Base-by-base conservation (phyloP, 1,284 basidiomycete species). In the Xerocomus minutiporus region DNA sequence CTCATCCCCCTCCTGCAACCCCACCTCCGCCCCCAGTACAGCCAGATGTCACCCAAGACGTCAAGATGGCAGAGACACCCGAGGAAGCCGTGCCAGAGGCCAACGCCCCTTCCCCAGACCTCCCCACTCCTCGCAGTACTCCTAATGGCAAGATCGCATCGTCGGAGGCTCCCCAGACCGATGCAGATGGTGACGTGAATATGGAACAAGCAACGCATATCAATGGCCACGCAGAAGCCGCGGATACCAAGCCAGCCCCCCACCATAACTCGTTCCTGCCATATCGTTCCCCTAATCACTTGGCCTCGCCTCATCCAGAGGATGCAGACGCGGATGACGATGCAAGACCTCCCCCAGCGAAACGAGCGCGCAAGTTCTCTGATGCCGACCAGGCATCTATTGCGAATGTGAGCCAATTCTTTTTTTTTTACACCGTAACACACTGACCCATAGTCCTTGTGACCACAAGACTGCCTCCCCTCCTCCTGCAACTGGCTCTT, bases 301-400 rank as follows among this genome's bases (percentile, higher is more conserved):
- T 48, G 11, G 45, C 26, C 39, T 68, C 57, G 2, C 57, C 69
- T 26, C 59, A 53, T 45, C 55, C 48, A 38, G 32, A 46, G 0
- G 61, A 64, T 36, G 55, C 57, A 49, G 76, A 79, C 57, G 75
- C 13, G 11, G 64, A 76, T 58, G 80, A 82, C 47, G 78, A 81
- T 59, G 75, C 78, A 58, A 74, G 78, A 58, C 85, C 82, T 15
- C 86, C 83, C 25, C 88, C 88, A 43, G 83, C 86, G 73, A 86
- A 80, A 78, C 80, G 80, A 58, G 75, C 80, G 20, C 68, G 79
- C 60, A 79, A 74, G 65, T 68, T 73, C 52, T 81, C 79, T 45
- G 77, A 81, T 58, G 77, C 79, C 48, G 78, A 80, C 64, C 73
- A 71, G 60, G 79, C 78, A 29, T 81, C 77, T 32, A 64, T 77